Evolutionary conservation across 2,329 filamentous ascomycete species (phyloP), one percentile per base, ranked within the genome.

Genomic region (Sclerotinia sclerotiorum): DNA sequence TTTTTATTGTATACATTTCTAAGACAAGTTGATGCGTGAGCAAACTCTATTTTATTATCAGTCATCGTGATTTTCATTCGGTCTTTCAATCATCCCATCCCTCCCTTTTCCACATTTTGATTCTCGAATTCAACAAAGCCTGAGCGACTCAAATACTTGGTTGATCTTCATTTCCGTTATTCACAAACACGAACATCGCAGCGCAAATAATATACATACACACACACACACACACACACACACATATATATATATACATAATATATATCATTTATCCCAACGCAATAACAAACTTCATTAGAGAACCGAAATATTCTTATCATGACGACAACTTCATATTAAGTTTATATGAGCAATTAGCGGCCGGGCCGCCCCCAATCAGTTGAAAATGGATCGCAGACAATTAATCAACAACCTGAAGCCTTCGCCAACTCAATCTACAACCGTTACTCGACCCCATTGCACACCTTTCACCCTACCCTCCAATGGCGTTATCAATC

Each of bases 391-490:
- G 76, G 71, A 76, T 44, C 68, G 64, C 69, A 70, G 76, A 69
- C 74, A 76, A 63, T 58, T 78, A 55, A 75, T 75, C 71, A 76
- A 77, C 54, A 71, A 67, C 52, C 21, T 44, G 44, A 67, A 44
- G 65, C 65, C 57, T n/a, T 74, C 35, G 70, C 69, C 32, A 70
- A 69, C 54, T 49, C 70, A 71, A 13, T 76, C 77, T 42, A 79
- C 79, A 17, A 78, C 78, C 49, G 70, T 75, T 3, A 78, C 79
- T 65, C 70, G 73, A 11, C 76, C 84, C 72, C 83, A 85, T 73
- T 90, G 88, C 75, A 87, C 86, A 27, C 86, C 87, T 39, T 87
- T 88, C 75, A 83, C 85, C 32, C 81, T 90, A 24, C 87, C 87
- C 51, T 85, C 84, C 71, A 81, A 83, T 73, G 88, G 87, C 67